These are phyloP conservation scores for Globisporangium cylindrosporum DNA, from an alignment of 352 stramenopile species.

Conservation along the genomic window DNA sequence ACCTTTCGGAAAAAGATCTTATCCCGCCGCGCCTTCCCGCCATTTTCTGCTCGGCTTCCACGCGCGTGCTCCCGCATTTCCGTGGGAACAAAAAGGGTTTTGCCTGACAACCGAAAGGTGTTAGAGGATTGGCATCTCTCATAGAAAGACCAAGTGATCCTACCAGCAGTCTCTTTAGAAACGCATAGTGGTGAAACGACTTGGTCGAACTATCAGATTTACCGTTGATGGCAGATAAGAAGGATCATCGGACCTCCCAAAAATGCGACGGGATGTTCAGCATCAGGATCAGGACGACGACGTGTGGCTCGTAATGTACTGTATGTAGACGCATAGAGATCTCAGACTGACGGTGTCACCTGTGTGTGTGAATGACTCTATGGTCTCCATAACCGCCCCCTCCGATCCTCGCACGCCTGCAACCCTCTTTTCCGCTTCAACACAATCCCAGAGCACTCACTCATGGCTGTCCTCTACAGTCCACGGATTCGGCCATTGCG, in stretches of 20 bases:
- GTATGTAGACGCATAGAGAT: conserved; percentile 1
- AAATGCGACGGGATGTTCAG: neutral
- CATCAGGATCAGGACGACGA: neutral
- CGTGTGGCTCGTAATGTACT: neutral
- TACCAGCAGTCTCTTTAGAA: too few species aligned
- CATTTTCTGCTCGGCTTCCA: conserved; percentile 2
- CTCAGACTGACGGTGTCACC: neutral
- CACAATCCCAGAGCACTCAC: neutral
- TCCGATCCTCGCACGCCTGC: neutral
- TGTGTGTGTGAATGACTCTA: neutral
- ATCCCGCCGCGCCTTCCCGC: neutral
- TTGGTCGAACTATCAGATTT: too few species aligned
- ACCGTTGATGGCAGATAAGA: too few species aligned
- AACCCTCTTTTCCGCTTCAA: neutral
- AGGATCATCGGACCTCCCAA: too few species aligned
- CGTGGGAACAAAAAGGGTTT: too few species aligned
- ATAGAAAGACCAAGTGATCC: too few species aligned
- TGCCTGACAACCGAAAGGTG: too few species aligned
- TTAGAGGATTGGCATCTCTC: too few species aligned
- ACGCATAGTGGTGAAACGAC: too few species aligned
- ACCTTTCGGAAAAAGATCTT: conserved; percentile 1
- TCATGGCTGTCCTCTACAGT: neutral
- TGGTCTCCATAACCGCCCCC: neutral
- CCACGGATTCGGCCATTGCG: neutral
- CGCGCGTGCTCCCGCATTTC: neutral